Evolutionary conservation across 129 eudicot genomes (phyloP), one percentile per base, ranked within the genome.

Genomic region (Tanacetum coccineum): DNA sequence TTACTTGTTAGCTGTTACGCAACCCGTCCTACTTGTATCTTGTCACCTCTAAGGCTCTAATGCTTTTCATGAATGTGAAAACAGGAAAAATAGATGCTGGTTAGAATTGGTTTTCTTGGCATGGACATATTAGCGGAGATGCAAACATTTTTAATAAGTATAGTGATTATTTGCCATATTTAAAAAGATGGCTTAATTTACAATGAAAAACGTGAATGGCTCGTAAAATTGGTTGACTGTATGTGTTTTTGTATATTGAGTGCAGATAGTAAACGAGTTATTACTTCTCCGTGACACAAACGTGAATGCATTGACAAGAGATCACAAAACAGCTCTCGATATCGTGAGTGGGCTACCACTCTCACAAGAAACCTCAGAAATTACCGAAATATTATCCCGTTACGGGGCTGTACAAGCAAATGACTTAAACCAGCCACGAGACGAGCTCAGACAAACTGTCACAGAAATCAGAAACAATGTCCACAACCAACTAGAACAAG

Each of bases 291-390:
- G 71, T 7, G 90, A 84, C 66, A 84, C 87, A 56, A 87, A 84
- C 56, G 90, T 87, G 54, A 87, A 87, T 59, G 95, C 95, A 8
- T 70, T 87, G 49, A 81, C 87, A 26, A 66, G 90, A 77, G 95
- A 84, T 39, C 87, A 87, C 68, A 87, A 87, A 72, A 87, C 95
- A 13, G 90, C 95, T 5, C 90, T 87, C 10, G 90, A 87, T 68
- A 87, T 87, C 17, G 88, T 76, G 14, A 70, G 73, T 54, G 88
- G 70, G 4, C 87, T 84, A 50, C 86, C 88, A 12, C 68, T 84
- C n/a, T 87, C 95, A 0, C 88, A 81, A 80, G 91, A 87, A 66
- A 72, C 77, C 4, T 48, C 90, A 3, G 95, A 87, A 58, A 77
- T 87, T 50, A 78, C 66, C 19, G 88, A 77, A 11, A 71, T 76